A percentile compares a stretch with the other conserved stretches of the same genome.
Conservation (phyloP, 345 rosid genomes). For the Physaria fendleri region DNA sequence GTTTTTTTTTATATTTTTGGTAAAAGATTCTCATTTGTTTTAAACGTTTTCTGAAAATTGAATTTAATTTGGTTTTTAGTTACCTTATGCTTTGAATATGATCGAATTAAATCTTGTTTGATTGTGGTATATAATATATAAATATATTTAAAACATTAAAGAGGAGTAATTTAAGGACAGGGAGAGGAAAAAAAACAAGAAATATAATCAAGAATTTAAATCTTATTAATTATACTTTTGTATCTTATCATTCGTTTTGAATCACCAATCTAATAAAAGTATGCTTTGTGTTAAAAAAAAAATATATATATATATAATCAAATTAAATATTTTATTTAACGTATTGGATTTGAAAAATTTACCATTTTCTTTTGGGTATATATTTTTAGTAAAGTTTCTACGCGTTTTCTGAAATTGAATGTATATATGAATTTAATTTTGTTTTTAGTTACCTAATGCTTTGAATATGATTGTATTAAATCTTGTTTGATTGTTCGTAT, state of each 20-base stretch:
- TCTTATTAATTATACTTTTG: too few relatives aligned
- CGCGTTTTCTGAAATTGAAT: background rate
- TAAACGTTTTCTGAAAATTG: background rate
- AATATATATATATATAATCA: too few relatives aligned
- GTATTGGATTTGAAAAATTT: background rate
- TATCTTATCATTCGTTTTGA: too few relatives aligned
- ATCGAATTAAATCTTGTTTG: constrained; percentile 6
- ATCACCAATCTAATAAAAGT: too few relatives aligned
- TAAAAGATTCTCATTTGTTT: too few relatives aligned
- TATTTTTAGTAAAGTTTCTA: background rate
- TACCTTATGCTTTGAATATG: background rate
- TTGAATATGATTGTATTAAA: background rate
- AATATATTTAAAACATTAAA: too few relatives aligned
- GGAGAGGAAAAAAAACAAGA: too few relatives aligned
- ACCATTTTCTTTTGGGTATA: constrained; percentile 1
- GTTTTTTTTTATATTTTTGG: background rate
- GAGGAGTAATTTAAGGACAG: background rate
- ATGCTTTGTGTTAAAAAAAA: too few relatives aligned
- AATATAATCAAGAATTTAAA: too few relatives aligned
- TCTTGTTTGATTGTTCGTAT: background rate
- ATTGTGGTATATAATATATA: background rate
- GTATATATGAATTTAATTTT: background rate
- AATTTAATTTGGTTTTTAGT: constrained; percentile 1
- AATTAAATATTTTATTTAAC: too few relatives aligned
- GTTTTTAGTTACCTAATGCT: constrained; percentile 12